phyloP scores from a whole-genome alignment of 768 basidiomycete genomes.

The Suillus subaureus region DNA sequence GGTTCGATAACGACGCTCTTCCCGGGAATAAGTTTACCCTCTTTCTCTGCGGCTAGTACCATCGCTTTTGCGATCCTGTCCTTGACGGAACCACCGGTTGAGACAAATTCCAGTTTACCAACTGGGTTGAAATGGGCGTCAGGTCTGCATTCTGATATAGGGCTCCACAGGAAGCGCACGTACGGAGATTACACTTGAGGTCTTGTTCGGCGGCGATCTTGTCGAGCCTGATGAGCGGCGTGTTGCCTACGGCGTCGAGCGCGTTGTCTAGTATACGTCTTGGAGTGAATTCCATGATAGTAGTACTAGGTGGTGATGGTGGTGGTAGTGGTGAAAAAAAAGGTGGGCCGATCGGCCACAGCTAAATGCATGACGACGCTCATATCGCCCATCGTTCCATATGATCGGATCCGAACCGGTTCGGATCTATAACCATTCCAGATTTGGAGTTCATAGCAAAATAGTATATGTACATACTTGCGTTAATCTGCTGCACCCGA shows the following conservation, averaged over 20 bases:
- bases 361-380: not conserved
- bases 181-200: constrained; percentile 88
- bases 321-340: constrained; percentile 4
- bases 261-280: constrained; percentile 70
- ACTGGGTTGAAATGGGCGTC: constrained; percentile 46
- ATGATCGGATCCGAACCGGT: constrained; percentile 16
- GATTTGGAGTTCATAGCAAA: not conserved
- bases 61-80: constrained; percentile 96
- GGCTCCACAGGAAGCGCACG: constrained; percentile 31
- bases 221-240: constrained; percentile 87
- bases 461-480: too few relatives aligned
- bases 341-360: not conserved
- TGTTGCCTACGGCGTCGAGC: constrained; percentile 86
- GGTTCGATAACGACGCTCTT: constrained; percentile 94
- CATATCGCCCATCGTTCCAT: not conserved
- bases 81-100: constrained; percentile 92
- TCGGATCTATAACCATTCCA: constrained; percentile 16
- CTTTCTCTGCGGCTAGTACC: constrained; percentile 91
- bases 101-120: constrained; percentile 89
- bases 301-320: not conserved
- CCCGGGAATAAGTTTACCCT: constrained; percentile 83
- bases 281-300: constrained; percentile 31
- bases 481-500: too few relatives aligned
- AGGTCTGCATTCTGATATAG: not conserved
- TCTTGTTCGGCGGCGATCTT: constrained; percentile 73